A percentile compares a stretch with the other conserved stretches of the same genome.
phyloP scores from a whole-genome alignment of 345 rosid species.

The Hypericum androsaemum region DNA sequence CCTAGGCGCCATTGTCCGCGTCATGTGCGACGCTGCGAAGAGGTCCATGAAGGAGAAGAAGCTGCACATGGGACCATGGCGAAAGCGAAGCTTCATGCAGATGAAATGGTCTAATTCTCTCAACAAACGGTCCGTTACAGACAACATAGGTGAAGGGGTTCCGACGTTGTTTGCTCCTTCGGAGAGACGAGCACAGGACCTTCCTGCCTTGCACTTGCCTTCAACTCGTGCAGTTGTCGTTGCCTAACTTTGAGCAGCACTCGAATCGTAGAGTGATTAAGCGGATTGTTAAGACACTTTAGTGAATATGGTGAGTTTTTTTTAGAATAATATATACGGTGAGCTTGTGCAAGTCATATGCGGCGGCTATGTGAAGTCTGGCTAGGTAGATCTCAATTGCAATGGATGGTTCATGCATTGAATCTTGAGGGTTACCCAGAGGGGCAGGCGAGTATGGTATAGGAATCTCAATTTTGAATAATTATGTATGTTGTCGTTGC shows the following conservation, averaged over 20 bases:
- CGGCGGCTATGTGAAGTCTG: no score
- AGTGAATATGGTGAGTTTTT: no score
- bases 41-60: conserved; percentile 40
- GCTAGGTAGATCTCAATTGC: no score
- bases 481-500: no score
- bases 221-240: conserved; percentile 8
- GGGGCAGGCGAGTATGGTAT: no score
- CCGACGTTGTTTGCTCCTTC: neutral
- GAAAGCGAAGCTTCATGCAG: conserved; percentile 40
- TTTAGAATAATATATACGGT: no score
- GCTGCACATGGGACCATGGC: conserved; percentile 39
- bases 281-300: no score
- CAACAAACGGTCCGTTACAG: neutral
- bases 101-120: conserved; percentile 39
- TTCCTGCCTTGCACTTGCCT: conserved; percentile 9
- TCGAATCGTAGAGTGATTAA: neutral
- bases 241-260: neutral
- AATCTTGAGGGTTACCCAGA: no score
- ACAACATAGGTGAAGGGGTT: neutral
- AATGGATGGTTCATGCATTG: no score
- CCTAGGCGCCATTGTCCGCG: conserved; percentile 24
- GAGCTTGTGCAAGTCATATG: no score
- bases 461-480: no score
- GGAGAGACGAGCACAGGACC: conserved; percentile 2
- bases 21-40: conserved; percentile 33